phyloP scores from a whole-genome alignment of 495 filamentous ascomycete genomes.

The Daldinia decipiens region DNA sequence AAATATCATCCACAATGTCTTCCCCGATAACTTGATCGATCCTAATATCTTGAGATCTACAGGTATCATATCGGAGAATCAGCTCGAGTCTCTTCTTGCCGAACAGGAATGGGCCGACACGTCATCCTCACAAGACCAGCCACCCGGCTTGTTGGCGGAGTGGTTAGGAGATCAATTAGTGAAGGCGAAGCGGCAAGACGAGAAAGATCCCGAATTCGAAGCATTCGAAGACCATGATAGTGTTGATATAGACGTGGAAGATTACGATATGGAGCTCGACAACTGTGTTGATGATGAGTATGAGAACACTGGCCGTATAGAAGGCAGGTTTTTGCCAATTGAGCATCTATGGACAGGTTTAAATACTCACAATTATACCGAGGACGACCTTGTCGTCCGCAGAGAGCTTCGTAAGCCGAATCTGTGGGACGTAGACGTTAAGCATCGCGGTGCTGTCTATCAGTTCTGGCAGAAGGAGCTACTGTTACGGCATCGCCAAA shows the following conservation, averaged over 20 bases:
- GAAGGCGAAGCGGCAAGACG: conserved; percentile 40
- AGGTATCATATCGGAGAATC: conserved; percentile 67
- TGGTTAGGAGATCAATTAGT: conserved; percentile 69
- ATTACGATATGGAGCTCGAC: conserved; percentile 50
- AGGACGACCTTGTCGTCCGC: conserved; percentile 29
- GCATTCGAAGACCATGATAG: conserved; percentile 41
- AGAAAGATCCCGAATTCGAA: conserved; percentile 52
- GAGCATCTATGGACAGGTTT: conserved; percentile 53
- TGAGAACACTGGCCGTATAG: conserved; percentile 50
- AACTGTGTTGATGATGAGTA: conserved; percentile 54
- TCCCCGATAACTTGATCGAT: conserved; percentile 61
- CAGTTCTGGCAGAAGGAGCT: conserved; percentile 52
- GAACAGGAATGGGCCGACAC: conserved; percentile 64
- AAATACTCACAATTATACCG: conserved; percentile 30
- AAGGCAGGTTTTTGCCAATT: conserved; percentile 49
- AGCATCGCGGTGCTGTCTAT: conserved; percentile 54
- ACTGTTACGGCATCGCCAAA: conserved; percentile 34
- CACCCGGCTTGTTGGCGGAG: conserved; percentile 60
- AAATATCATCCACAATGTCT: conserved; percentile 59
- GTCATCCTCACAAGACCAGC: conserved; percentile 41
- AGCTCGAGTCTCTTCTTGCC: conserved; percentile 67
- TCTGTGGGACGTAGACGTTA: conserved; percentile 49
- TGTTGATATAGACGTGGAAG: conserved; percentile 41
- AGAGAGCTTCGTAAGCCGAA: conserved; percentile 43
- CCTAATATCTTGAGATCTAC: conserved; percentile 57